Base-by-base conservation (phyloP, 2,329 filamentous ascomycete species). In the Penicillium sp. region DNA sequence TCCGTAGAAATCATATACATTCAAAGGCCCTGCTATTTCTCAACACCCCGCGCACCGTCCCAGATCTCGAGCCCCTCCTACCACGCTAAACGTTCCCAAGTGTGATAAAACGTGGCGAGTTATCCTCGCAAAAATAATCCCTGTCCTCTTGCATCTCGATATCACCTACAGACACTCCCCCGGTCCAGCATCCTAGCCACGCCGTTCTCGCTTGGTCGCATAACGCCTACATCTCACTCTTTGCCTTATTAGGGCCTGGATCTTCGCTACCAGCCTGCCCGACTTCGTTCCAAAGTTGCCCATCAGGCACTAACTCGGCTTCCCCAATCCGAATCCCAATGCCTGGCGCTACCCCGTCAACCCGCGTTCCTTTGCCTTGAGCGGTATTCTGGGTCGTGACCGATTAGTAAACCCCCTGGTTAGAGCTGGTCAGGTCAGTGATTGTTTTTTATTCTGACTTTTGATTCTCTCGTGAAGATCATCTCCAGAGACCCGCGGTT, bases 81-180 rank as follows among this genome's bases (percentile, higher is more conserved):
- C 58, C 59, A 61, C 59, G 54, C 56, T 60, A 60, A 50, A 31
- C 36, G 30, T 54, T 47, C 45, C 25, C 48, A 53, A 45, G 56
- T 62, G 61, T 63, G 60, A 63, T 60, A 53, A 60, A 60, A 60
- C 51, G 54, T 58, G 42, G 54, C 51, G 51, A 59, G 49, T 42
- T 31, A 50, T 52, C 47, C 33, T 28, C 30, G 38, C 36, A 46
- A 43, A 50, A 11, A 46, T n/a, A 40, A 53, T 55, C 50, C 53
- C 50, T 49, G 31, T 44, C 35, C 40, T 42, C 38, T 50, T 57
- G 36, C 35, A 41, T 44, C 31, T 48, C 48, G 39, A 55, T 51
- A 43, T 49, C 25, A 27, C 24, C 39, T 41, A 11, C 39, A 41
- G 39, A 41, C 39, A 4, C n/a, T n/a, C 35, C 35, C 35, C 35